These are phyloP conservation scores for Phyllosticta citrichinensis DNA, from an alignment of 2,329 filamentous ascomycete species.

Conservation along the genomic window DNA sequence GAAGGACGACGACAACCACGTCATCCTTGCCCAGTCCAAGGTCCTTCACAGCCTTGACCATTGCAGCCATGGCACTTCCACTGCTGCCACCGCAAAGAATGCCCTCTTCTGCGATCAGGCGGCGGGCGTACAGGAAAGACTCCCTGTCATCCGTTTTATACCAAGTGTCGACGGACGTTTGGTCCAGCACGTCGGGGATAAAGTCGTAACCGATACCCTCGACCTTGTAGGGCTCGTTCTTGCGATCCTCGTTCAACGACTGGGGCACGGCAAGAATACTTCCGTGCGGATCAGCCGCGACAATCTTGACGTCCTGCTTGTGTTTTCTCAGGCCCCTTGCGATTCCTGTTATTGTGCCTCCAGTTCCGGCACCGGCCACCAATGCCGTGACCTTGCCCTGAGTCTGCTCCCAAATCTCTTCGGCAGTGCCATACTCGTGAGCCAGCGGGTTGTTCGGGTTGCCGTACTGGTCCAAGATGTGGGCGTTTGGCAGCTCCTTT, in stretches of 20 bases:
- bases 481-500: slow-evolving; percentile 92
- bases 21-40: slow-evolving; percentile 71
- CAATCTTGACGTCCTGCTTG: slow-evolving; percentile 72
- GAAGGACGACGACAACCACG: slow-evolving; percentile 80
- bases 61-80: slow-evolving; percentile 79
- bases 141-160: slow-evolving; percentile 95
- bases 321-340: slow-evolving; percentile 81
- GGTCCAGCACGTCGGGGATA: slow-evolving; percentile 85
- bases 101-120: slow-evolving; percentile 88
- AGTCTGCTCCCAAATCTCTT: slow-evolving; percentile 94
- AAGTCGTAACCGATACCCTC: slow-evolving; percentile 99
- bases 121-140: slow-evolving; percentile 80
- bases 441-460: slow-evolving; percentile 87
- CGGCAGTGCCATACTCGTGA: slow-evolving; percentile 86
- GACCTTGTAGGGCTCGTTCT: slow-evolving; percentile 87
- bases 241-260: slow-evolving; percentile 65
- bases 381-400: slow-evolving; percentile 71
- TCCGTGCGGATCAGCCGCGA: slow-evolving; percentile 86
- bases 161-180: slow-evolving; percentile 76
- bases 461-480: slow-evolving; percentile 93
- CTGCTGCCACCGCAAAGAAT: slow-evolving; percentile 88
- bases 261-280: slow-evolving; percentile 82
- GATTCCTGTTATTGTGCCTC: slow-evolving; percentile 87
- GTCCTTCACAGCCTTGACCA: slow-evolving; percentile 67
- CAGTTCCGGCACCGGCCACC: slow-evolving; percentile 87